These are phyloP conservation scores for Eugenia klotzschiana DNA, from an alignment of 441 rosid genomes.

Conservation along the genomic window DNA sequence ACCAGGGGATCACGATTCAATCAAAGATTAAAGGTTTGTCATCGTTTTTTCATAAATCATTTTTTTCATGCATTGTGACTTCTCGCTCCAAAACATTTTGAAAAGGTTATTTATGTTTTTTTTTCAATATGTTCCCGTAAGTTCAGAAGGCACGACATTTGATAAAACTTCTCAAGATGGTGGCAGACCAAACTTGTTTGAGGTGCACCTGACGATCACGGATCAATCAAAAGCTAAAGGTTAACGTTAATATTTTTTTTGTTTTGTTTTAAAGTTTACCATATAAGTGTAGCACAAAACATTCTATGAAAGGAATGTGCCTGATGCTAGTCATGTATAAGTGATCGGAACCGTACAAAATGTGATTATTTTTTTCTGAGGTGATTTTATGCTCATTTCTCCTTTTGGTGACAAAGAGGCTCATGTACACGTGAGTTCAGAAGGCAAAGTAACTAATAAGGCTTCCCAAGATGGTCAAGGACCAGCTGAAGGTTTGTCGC, in stretches of 20 bases:
- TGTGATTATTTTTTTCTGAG: background rate
- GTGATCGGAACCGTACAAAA: background rate
- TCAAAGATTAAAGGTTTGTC: background rate
- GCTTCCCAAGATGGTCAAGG: fast-evolving
- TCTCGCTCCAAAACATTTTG: background rate
- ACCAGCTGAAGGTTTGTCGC: background rate
- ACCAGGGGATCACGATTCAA: background rate
- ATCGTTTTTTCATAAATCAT: background rate
- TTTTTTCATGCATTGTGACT: background rate
- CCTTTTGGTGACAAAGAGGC: background rate
- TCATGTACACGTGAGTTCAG: background rate
- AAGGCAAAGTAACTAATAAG: fast-evolving
- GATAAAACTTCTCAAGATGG: background rate
- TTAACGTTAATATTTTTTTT: background rate
- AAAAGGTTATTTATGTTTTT: too few species aligned
- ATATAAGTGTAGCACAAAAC: background rate
- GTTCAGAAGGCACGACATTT: too few species aligned
- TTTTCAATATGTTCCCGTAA: too few species aligned
- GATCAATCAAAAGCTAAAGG: background rate
- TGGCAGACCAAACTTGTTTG: background rate
- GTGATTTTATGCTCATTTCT: background rate
- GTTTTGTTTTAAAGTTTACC: background rate
- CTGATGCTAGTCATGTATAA: too few species aligned
- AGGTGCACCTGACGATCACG: fast-evolving
- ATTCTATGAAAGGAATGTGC: too few species aligned